Evolutionary conservation across 352 stramenopile species (phyloP).

Genomic region (Phytophthora citrophthora): DNA sequence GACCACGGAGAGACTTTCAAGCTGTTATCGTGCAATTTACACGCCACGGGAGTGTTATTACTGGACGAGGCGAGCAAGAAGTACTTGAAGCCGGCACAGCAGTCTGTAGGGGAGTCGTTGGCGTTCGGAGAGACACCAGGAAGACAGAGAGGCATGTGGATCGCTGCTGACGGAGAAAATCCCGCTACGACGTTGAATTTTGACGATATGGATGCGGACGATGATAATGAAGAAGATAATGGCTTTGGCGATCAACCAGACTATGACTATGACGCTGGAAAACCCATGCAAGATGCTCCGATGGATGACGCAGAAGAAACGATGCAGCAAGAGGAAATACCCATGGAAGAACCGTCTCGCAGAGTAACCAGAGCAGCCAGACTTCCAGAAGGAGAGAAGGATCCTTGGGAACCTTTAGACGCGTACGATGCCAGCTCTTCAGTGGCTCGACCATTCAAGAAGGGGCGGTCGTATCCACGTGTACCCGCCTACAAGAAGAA

Average conservation of each 20-base stretch:
- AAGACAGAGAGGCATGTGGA: slow-evolving; percentile 26
- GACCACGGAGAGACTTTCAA: slow-evolving; percentile 89
- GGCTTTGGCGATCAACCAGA: slow-evolving; percentile 38
- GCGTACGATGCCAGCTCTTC: slow-evolving; percentile 78
- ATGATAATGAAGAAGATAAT: slow-evolving; percentile 32
- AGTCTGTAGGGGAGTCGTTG: slow-evolving; percentile 14
- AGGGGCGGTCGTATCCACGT: slow-evolving; percentile 72
- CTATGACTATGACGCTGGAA: slow-evolving; percentile 40
- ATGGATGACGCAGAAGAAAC: slow-evolving; percentile 15
- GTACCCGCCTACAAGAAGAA: slow-evolving; percentile 51
- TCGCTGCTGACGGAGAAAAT: slow-evolving; percentile 25
- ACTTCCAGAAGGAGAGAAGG: slow-evolving; percentile 39
- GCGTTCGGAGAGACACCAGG: slow-evolving; percentile 36
- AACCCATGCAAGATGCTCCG: slow-evolving; percentile 29
- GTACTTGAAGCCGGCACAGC: slow-evolving; percentile 44
- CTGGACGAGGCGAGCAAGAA: slow-evolving; percentile 84
- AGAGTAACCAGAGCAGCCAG: not conserved
- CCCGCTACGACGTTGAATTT: slow-evolving; percentile 48
- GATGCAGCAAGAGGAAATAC: slow-evolving; percentile 4
- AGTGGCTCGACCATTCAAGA: slow-evolving; percentile 71
- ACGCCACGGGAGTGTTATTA: slow-evolving; percentile 72
- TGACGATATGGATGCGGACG: slow-evolving; percentile 45
- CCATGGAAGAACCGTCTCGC: slow-evolving; percentile 1
- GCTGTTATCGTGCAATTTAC: slow-evolving; percentile 80
- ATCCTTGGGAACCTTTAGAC: slow-evolving; percentile 77